phyloP scores from a whole-genome alignment of 2,329 filamentous ascomycete species.

The Hymenoscyphus albidus region DNA sequence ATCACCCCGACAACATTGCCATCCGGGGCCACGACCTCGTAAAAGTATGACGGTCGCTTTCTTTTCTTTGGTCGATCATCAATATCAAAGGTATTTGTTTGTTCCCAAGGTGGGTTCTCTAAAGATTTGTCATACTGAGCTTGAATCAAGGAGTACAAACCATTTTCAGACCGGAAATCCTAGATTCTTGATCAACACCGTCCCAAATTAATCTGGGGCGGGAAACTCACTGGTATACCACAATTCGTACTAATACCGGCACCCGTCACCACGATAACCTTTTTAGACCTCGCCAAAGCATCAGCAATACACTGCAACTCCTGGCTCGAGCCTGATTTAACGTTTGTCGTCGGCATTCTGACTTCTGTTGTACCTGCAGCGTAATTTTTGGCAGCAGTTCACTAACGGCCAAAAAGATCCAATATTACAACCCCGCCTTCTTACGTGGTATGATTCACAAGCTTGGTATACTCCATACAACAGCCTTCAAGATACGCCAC shows the following conservation, averaged over 20 bases:
- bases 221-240: slow-evolving; percentile 61
- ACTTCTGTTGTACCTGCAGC: neutral
- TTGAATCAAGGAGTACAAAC: slow-evolving; percentile 69
- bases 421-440: neutral
- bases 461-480: neutral
- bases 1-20: slow-evolving; percentile 29
- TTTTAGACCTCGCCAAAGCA: slow-evolving; percentile 58
- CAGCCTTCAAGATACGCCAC: neutral
- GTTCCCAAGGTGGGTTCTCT: slow-evolving; percentile 40
- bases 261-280: slow-evolving; percentile 68
- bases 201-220: neutral
- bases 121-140: slow-evolving; percentile 55
- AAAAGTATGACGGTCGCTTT: slow-evolving; percentile 30
- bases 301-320: slow-evolving; percentile 63
- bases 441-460: neutral
- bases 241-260: slow-evolving; percentile 74
- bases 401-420: neutral
- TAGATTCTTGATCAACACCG: slow-evolving; percentile 30
- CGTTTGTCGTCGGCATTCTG: slow-evolving; percentile 34
- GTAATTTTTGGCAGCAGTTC: neutral
- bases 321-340: slow-evolving; percentile 25
- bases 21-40: slow-evolving; percentile 32
- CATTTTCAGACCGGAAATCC: slow-evolving; percentile 71
- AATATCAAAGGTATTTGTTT: slow-evolving; percentile 32
- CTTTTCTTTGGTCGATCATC: slow-evolving; percentile 35